phyloP scores from a whole-genome alignment of 495 filamentous ascomycete species.

The Trichocladium antarcticum region DNA sequence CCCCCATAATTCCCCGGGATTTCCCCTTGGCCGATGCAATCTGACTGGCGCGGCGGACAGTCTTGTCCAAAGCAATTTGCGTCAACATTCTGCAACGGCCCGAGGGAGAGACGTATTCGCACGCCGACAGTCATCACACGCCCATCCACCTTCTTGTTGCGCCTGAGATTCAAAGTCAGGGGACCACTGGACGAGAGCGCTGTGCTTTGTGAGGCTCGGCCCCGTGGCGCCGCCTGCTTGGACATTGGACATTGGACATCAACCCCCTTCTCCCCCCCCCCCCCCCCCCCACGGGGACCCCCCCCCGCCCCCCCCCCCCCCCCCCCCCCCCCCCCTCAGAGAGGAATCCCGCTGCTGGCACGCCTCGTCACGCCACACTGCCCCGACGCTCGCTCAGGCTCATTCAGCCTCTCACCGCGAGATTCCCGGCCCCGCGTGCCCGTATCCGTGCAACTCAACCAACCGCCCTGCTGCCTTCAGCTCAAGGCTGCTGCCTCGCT shows the following conservation, averaged over 20 bases:
- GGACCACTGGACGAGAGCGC: not conserved
- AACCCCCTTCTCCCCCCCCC: too few relatives aligned
- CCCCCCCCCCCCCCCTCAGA: conserved; percentile 6
- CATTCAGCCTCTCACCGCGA: conserved; percentile 3
- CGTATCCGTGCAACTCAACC: conserved; percentile 1
- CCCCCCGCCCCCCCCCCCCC: too few relatives aligned
- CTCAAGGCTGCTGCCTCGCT: conserved; percentile 13
- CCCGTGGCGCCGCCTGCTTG: conserved; percentile 15
- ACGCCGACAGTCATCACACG: not conserved
- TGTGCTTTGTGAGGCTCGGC: conserved; percentile 6
- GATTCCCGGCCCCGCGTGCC: not conserved
- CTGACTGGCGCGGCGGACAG: conserved; percentile 1
- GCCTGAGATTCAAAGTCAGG: not conserved
- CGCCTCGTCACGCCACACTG: conserved; percentile 14
- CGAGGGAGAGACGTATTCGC: not conserved
- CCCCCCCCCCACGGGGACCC: too few relatives aligned
- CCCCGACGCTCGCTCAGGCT: conserved; percentile 1
- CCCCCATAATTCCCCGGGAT: conserved; percentile 3
- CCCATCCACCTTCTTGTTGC: not conserved
- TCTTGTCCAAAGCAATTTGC: not conserved
- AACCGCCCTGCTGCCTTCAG: too few relatives aligned
- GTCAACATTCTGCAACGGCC: not conserved
- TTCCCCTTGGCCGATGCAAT: not conserved
- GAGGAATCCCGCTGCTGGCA: conserved; percentile 6
- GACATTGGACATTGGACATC: too few relatives aligned